Evolutionary conservation across 1,284 basidiomycete species (phyloP).

Genomic region (Peniophora sp.): DNA sequence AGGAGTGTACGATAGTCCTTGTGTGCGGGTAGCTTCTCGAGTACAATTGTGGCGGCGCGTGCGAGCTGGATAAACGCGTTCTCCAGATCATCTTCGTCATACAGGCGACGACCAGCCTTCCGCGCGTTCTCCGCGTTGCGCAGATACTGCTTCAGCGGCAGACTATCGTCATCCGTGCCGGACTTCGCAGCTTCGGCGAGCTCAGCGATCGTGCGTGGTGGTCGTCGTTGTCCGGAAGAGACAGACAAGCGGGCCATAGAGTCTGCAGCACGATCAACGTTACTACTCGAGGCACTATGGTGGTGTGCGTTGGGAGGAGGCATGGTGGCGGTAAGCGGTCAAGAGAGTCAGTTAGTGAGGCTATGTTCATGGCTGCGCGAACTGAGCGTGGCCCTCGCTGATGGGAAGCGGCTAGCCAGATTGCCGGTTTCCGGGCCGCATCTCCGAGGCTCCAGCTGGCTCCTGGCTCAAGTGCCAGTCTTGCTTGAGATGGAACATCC

Average conservation of each 20-base stretch:
- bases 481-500: no score
- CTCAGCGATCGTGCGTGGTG: conserved; percentile 46
- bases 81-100: conserved; percentile 42
- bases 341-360: neutral
- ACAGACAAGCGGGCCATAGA: neutral
- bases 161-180: conserved; percentile 38
- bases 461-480: no score
- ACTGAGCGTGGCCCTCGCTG: no score
- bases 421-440: no score
- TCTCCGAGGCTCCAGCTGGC: no score
- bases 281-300: neutral
- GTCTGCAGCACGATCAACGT: neutral
- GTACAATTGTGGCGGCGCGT: conserved; percentile 53
- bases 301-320: neutral
- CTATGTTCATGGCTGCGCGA: no score
- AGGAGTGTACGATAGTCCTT: conserved; percentile 40
- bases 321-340: neutral
- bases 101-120: conserved; percentile 33
- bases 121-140: conserved; percentile 46
- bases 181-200: conserved; percentile 42
- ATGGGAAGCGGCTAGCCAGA: no score
- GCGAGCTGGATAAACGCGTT: conserved; percentile 51
- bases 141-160: conserved; percentile 47
- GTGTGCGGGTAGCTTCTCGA: conserved; percentile 54
- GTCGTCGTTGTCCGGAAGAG: conserved; percentile 3